Base-by-base conservation (phyloP, 2,329 filamentous ascomycete genomes). In the Salinomyces thailandicus region DNA sequence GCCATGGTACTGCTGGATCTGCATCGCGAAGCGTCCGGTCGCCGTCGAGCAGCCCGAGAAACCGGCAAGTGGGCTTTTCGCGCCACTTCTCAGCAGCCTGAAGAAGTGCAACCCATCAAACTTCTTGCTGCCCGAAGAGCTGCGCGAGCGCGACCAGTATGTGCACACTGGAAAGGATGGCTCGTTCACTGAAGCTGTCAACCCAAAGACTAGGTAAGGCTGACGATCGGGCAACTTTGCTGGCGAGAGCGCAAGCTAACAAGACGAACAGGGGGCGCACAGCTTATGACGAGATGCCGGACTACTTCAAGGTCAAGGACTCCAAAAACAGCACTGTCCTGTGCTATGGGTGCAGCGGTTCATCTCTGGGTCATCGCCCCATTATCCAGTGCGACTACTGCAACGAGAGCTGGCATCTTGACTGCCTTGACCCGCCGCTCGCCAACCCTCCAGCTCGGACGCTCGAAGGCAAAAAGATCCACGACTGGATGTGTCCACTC, bases 341-440 rank as follows among this genome's bases (percentile, higher is more conserved):
- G 33, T 96, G 89, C 63, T 77, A 81, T 54, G 66, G 67, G 30
- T 96, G 89, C 62, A 73, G 81, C 46, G 70, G 71, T 51, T 72
- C 79, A 18, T 74, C 79, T 31, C 66, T 73, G 36, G 64, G 65
- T 44, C 71, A 71, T 49, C 76, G 81, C 17, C 75, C 80, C 47
- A 86, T 96, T 50, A 81, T 95, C 48, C 77, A 81, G 31, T 98
- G 89, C 65, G 86, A 86, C 59, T 75, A 73, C 52, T 98, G 89
- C 61, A 69, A 75, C 9, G 71, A 85, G 20, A 73, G 79, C 54
- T 98, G 87, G 82, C 91, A 98, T 63, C 68, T 94, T 35, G 89
- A 96, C 60, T 98, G 91, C 61, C 67, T 93, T 12, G 79, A 93
- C 54, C 84, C 85, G 18, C 87, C 89, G 20, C 64, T 87, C 53